Conservation (phyloP, 805 yeast species). For the Candida golubevii region DNA sequence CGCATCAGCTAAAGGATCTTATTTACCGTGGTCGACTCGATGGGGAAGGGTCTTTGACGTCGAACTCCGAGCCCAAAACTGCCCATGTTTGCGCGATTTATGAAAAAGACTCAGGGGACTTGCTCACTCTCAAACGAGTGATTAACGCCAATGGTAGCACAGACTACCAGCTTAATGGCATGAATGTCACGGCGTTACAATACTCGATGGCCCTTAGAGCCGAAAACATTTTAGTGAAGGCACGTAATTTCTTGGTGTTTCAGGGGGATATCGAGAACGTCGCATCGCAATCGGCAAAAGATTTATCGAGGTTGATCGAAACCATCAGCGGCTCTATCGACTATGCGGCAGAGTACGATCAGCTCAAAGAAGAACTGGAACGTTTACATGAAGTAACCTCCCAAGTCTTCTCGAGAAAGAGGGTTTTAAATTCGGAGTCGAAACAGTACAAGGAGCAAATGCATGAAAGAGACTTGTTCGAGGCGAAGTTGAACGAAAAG, state of each 20-base stretch:
- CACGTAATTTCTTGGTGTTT: slow-evolving; percentile 87
- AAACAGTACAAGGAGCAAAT: slow-evolving; percentile 75
- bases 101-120: slow-evolving; percentile 56
- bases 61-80: slow-evolving; percentile 35
- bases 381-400: slow-evolving; percentile 61
- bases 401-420: slow-evolving; percentile 60
- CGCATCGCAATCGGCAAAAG: slow-evolving; percentile 80
- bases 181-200: slow-evolving; percentile 54
- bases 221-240: slow-evolving; percentile 82
- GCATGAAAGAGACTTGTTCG: slow-evolving; percentile 65
- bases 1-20: slow-evolving; percentile 67
- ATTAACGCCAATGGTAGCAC: slow-evolving; percentile 58
- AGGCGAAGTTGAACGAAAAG: slow-evolving; percentile 48
- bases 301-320: slow-evolving; percentile 71
- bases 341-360: slow-evolving; percentile 60
- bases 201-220: slow-evolving; percentile 63
- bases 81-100: slow-evolving; percentile 82
- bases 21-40: slow-evolving; percentile 65
- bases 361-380: slow-evolving; percentile 58
- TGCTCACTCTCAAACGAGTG: slow-evolving; percentile 58
- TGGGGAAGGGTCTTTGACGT: not conserved
- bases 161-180: slow-evolving; percentile 62
- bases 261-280: slow-evolving; percentile 96
- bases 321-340: slow-evolving; percentile 79
- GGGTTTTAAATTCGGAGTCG: slow-evolving; percentile 67